Evolutionary conservation across 164 flowering plant genomes (phyloP).

Genomic region (Magnolia officinalis): DNA sequence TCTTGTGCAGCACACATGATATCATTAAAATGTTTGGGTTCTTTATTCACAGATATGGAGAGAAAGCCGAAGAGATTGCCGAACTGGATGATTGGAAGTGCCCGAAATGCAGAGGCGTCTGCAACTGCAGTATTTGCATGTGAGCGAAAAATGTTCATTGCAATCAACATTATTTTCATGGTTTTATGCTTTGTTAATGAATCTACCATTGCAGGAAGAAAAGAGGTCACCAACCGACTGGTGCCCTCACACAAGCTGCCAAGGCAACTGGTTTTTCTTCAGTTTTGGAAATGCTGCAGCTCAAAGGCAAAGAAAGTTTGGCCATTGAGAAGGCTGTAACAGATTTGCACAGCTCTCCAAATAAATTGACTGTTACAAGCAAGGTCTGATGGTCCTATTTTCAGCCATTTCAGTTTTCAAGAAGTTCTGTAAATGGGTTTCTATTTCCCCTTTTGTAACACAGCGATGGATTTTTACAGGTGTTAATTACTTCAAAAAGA

Average conservation of each 20-base stretch:
- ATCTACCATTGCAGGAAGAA: conserved; percentile 55
- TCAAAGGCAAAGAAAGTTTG: conserved; percentile 29
- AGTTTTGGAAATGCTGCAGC: conserved; percentile 63
- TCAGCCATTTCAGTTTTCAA: neutral
- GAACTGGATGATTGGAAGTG: conserved; percentile 56
- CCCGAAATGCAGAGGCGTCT: conserved; percentile 81
- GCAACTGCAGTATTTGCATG: conserved; percentile 94
- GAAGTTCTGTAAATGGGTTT: neutral
- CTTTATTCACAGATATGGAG: conserved; percentile 61
- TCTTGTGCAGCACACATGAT: neutral
- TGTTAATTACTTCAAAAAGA: conserved; percentile 20
- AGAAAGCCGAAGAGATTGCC: conserved; percentile 62
- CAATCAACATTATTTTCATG: neutral
- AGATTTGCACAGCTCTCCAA: conserved; percentile 10
- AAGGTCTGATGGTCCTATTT: conserved; percentile 21
- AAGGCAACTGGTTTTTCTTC: conserved; percentile 75
- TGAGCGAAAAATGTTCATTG: conserved; percentile 16
- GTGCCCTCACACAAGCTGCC: conserved; percentile 57
- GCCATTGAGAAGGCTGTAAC: conserved; percentile 6
- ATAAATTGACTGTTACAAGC: conserved; percentile 16
- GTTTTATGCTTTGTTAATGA: neutral
- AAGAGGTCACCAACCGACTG: conserved; percentile 74
- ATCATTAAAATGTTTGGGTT: neutral
- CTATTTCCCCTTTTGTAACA: neutral
- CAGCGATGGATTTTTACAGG: conserved; percentile 22